Conservation (phyloP, 164 flowering plant genomes). For the Cinnamomum micranthum region DNA sequence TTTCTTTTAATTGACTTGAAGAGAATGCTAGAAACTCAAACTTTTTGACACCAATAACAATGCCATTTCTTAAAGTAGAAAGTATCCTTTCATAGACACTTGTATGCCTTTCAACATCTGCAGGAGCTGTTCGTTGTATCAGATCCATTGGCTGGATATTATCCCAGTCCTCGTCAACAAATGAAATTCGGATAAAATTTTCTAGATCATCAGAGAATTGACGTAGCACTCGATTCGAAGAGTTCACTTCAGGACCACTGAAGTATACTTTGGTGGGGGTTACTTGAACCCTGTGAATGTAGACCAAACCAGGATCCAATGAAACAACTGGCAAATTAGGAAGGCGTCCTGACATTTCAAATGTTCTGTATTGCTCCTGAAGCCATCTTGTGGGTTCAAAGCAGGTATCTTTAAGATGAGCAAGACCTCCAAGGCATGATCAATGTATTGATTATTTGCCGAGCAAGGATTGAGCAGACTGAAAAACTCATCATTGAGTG, state of each 20-base stretch:
- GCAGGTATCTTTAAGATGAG: slow-evolving; percentile 63
- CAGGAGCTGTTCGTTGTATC: slow-evolving; percentile 25
- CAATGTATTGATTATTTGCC: slow-evolving; percentile 28
- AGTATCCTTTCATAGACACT: slow-evolving; percentile 52
- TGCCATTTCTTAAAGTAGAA: slow-evolving; percentile 51
- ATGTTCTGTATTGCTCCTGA: slow-evolving; percentile 38
- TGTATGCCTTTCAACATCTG: slow-evolving; percentile 27
- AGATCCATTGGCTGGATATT: slow-evolving; percentile 58
- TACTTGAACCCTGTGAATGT: slow-evolving; percentile 65
- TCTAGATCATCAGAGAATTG: slow-evolving; percentile 40
- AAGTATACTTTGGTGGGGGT: slow-evolving; percentile 77
- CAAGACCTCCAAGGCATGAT: slow-evolving; percentile 66
- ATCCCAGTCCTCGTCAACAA: slow-evolving; percentile 72
- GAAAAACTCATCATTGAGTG: slow-evolving; percentile 48
- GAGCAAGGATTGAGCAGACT: slow-evolving; percentile 49
- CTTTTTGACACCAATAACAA: slow-evolving; percentile 65
- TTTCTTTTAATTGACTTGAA: slow-evolving; percentile 75
- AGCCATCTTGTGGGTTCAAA: slow-evolving; percentile 77
- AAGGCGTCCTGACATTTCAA: slow-evolving; percentile 9
- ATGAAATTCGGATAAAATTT: slow-evolving; percentile 74
- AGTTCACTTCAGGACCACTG: slow-evolving; percentile 68
- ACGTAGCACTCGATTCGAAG: slow-evolving; percentile 76
- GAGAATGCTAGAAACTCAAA: slow-evolving; percentile 95
- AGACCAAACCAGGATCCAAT: slow-evolving; percentile 62
- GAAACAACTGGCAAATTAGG: slow-evolving; percentile 33